These are phyloP conservation scores for Trichophyton rubrum DNA, from an alignment of 2,329 filamentous ascomycete genomes.

Conservation along the genomic window DNA sequence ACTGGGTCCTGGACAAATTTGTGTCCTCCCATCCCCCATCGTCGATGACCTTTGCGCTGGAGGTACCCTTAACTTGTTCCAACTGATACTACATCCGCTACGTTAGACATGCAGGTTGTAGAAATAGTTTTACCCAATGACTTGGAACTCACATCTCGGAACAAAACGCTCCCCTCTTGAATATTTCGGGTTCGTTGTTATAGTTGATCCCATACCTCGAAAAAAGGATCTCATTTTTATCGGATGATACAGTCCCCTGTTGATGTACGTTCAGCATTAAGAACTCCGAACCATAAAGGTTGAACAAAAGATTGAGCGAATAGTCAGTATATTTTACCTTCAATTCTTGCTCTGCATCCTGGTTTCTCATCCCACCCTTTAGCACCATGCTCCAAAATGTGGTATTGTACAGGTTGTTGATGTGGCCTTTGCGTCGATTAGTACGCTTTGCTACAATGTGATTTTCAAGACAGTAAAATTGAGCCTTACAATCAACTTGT, in stretches of 20 bases:
- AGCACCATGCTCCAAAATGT: constrained; percentile 86
- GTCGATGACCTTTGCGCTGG: constrained; percentile 33
- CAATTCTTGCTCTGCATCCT: constrained; percentile 68
- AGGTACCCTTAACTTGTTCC: constrained; percentile 40
- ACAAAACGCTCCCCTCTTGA: constrained; percentile 80
- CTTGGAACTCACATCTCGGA: constrained; percentile 54
- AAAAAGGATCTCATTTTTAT: constrained; percentile 96
- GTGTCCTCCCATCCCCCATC: constrained; percentile 22
- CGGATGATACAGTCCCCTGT: constrained; percentile 66
- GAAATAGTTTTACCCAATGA: not conserved
- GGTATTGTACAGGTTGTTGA: constrained; percentile 98
- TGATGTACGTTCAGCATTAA: constrained; percentile 1
- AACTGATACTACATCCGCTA: constrained; percentile 49
- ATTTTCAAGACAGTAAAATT: not conserved
- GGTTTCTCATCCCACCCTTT: constrained; percentile 59
- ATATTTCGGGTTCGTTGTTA: constrained; percentile 89
- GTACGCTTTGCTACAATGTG: not conserved
- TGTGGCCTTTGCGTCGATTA: constrained; percentile 52
- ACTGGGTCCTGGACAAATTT: constrained; percentile 61
- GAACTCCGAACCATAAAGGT: not conserved
- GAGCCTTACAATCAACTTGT: constrained; percentile 76
- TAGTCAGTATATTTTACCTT: constrained; percentile 39
- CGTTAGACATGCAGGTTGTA: not conserved
- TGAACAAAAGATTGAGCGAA: not conserved
- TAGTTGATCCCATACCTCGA: constrained; percentile 86